These are phyloP conservation scores for Balansia obtecta DNA, from an alignment of 2,329 filamentous ascomycete species.

Conservation along the genomic window DNA sequence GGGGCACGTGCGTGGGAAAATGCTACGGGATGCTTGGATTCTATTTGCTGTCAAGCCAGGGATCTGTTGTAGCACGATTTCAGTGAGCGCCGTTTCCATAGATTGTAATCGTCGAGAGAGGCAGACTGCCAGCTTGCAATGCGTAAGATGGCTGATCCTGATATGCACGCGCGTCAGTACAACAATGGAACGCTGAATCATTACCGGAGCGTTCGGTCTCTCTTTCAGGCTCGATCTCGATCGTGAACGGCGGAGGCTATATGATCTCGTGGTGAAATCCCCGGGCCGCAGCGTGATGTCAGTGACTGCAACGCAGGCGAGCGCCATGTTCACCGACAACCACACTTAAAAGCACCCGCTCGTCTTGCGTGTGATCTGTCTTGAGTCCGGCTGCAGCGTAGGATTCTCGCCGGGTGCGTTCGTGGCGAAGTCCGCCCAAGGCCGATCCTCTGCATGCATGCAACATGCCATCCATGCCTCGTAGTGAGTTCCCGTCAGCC, in stretches of 20 bases:
- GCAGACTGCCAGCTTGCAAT: conserved; percentile 43
- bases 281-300: conserved; percentile 24
- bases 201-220: conserved; percentile 25
- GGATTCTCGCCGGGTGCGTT: conserved; percentile 19
- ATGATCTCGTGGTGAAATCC: conserved; percentile 36
- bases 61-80: conserved; percentile 30
- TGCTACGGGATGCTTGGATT: conserved; percentile 33
- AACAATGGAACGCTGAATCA: conserved; percentile 28
- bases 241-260: conserved; percentile 38
- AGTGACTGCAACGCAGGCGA: conserved; percentile 36
- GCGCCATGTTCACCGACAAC: conserved; percentile 46
- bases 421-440: conserved; percentile 29
- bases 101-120: conserved; percentile 41
- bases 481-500: conserved; percentile 40
- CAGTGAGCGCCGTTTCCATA: conserved; percentile 32
- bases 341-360: conserved; percentile 42
- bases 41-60: conserved; percentile 31
- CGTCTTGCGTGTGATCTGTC: conserved; percentile 28
- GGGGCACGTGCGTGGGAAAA: conserved; percentile 31
- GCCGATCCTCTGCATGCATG: conserved; percentile 44
- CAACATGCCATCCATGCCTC: conserved; percentile 45
- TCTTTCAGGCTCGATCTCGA: conserved; percentile 40
- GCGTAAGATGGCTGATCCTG: conserved; percentile 32
- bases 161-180: conserved; percentile 29
- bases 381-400: conserved; percentile 13